Evolutionary conservation across 2,329 filamentous ascomycete species (phyloP).

Genomic region (Beauveria sp.): DNA sequence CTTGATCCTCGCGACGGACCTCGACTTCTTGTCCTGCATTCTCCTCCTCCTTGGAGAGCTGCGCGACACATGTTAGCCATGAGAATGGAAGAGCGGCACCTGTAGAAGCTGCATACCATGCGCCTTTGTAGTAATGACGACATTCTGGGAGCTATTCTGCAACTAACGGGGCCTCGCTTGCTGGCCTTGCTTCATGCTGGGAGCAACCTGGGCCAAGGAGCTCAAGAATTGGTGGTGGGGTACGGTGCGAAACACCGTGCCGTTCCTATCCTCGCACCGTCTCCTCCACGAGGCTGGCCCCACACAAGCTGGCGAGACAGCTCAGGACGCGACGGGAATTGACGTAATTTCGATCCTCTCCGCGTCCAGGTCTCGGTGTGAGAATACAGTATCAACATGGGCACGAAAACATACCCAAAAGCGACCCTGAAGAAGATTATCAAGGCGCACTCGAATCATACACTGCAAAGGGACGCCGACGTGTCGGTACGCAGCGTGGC

Average conservation of each 20-base stretch:
- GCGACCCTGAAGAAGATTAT: constrained; percentile 81
- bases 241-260: constrained; percentile 5
- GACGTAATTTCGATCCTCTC: no score
- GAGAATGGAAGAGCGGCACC: not conserved
- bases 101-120: constrained; percentile 40
- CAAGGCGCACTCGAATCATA: constrained; percentile 78
- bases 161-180: not conserved
- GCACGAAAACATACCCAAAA: constrained; percentile 74
- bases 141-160: constrained; percentile 19
- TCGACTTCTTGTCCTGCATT: constrained; percentile 76
- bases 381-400: constrained; percentile 17
- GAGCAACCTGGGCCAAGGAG: not conserved
- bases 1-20: constrained; percentile 93
- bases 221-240: constrained; percentile 11
- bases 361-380: no score
- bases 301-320: constrained; percentile 7
- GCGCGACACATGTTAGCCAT: constrained; percentile 15
- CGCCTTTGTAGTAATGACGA: constrained; percentile 48
- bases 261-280: not conserved
- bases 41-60: constrained; percentile 95
- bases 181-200: not conserved
- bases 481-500: constrained; percentile 54
- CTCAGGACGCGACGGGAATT: not conserved
- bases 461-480: constrained; percentile 77
- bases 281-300: not conserved